phyloP scores from a whole-genome alignment of 2,329 filamentous ascomycete genomes.

The Aspergillus sp. region DNA sequence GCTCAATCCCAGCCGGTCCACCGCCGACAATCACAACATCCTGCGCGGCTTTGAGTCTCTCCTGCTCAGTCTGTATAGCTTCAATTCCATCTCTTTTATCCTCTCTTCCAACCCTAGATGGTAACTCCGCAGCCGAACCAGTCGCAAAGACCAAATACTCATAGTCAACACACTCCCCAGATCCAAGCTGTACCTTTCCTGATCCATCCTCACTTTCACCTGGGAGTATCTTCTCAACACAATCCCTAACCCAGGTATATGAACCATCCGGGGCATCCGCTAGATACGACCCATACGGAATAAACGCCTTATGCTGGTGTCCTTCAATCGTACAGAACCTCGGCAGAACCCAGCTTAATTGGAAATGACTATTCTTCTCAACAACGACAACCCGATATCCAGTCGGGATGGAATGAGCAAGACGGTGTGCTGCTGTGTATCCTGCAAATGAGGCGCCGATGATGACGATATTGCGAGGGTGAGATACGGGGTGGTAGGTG shows the following conservation, averaged over 20 bases:
- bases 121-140: constrained; percentile 46
- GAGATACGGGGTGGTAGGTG: constrained; percentile 6
- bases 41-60: constrained; percentile 38
- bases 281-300: constrained; percentile 51
- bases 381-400: constrained; percentile 52
- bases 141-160: constrained; percentile 57
- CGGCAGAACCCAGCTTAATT: constrained; percentile 58
- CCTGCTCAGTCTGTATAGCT: constrained; percentile 45
- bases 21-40: constrained; percentile 53
- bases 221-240: constrained; percentile 33
- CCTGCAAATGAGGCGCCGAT: constrained; percentile 58
- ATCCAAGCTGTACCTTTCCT: constrained; percentile 37
- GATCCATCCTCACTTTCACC: neutral
- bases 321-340: constrained; percentile 54
- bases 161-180: constrained; percentile 46
- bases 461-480: constrained; percentile 48
- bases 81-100: constrained; percentile 41
- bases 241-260: constrained; percentile 39
- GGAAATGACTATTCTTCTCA: constrained; percentile 58
- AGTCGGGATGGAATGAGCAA: constrained; percentile 47
- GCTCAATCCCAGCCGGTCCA: constrained; percentile 58
- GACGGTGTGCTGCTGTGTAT: constrained; percentile 43
- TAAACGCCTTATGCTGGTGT: constrained; percentile 56
- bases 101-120: constrained; percentile 44
- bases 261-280: constrained; percentile 29